Percentiles rank a stretch among this genome's conserved stretches.
phyloP scores from a whole-genome alignment of 768 basidiomycete species.

The Sutorius australiensis region DNA sequence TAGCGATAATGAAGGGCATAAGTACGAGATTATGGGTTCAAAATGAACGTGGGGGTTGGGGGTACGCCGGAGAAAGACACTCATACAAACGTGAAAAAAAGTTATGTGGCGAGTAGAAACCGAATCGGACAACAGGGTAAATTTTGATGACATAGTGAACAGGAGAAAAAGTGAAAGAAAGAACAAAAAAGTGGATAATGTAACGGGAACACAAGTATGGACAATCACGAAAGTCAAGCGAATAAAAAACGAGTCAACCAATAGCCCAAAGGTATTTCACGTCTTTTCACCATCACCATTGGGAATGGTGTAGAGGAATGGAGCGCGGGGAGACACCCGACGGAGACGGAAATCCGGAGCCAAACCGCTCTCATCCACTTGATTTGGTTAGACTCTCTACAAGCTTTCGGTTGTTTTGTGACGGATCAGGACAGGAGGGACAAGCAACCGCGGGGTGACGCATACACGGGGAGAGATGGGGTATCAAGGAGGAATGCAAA shows the following conservation, averaged over 20 bases:
- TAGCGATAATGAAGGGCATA: constrained; percentile 30
- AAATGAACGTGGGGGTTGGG: constrained; percentile 27
- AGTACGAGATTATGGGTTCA: constrained; percentile 28
- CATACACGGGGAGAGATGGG: constrained; percentile 25
- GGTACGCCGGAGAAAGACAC: constrained; percentile 23
- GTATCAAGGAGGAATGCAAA: constrained; percentile 31
- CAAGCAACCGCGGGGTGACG: constrained; percentile 22
- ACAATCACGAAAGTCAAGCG: constrained; percentile 35
- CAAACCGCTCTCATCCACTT: constrained; percentile 46
- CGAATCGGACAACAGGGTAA: constrained; percentile 32
- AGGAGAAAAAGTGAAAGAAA: constrained; percentile 12
- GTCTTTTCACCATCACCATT: constrained; percentile 12
- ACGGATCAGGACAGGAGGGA: constrained; percentile 22
- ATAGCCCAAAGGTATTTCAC: constrained; percentile 49
- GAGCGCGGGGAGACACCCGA: constrained; percentile 3
- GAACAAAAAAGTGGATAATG: constrained; percentile 29
- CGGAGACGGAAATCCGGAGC: constrained; percentile 37
- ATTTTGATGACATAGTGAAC: constrained; percentile 15
- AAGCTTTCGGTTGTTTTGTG: constrained; percentile 33
- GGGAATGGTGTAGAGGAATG: constrained; percentile 5
- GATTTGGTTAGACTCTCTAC: constrained; percentile 28
- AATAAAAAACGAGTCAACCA: constrained; percentile 59
- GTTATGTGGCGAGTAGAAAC: constrained; percentile 32
- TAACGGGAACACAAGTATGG: constrained; percentile 26
- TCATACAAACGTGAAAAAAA: constrained; percentile 18